These are phyloP conservation scores for Hemileia vastatrix DNA, from an alignment of 1,284 basidiomycete genomes.

Conservation along the genomic window DNA sequence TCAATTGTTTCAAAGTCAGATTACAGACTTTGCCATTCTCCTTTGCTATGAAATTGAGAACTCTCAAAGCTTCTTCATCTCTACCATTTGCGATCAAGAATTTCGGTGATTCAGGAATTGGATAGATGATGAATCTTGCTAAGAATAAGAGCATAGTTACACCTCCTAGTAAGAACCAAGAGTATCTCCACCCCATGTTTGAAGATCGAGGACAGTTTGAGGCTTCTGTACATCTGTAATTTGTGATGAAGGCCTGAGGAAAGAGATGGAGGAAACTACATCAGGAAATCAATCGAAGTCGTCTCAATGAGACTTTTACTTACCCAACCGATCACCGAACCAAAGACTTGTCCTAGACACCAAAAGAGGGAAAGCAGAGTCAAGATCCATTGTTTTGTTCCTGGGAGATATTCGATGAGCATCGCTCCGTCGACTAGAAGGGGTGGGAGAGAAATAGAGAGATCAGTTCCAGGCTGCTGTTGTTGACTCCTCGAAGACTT, in stretches of 20 bases:
- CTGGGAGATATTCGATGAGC: no score
- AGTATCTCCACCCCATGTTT: slow-evolving; percentile 59
- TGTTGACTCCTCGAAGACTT: no score
- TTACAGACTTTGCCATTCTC: slow-evolving; percentile 55
- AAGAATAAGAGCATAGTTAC: slow-evolving; percentile 48
- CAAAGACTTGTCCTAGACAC: slow-evolving; percentile 54
- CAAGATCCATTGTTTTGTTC: slow-evolving; percentile 51
- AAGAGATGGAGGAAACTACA: slow-evolving; percentile 50
- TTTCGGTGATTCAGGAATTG: slow-evolving; percentile 59
- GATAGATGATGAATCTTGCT: slow-evolving; percentile 62
- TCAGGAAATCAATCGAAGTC: slow-evolving; percentile 7
- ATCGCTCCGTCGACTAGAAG: no score
- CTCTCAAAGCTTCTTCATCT: slow-evolving; percentile 54
- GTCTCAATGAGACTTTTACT: slow-evolving; percentile 13
- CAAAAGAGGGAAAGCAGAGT: slow-evolving; percentile 60
- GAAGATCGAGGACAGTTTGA: slow-evolving; percentile 47
- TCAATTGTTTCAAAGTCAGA: slow-evolving; percentile 46
- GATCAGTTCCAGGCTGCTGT: no score
- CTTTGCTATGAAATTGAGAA: slow-evolving; percentile 58
- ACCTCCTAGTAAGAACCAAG: slow-evolving; percentile 48
- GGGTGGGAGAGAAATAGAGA: no score
- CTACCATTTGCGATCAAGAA: slow-evolving; percentile 53
- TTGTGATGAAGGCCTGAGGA: slow-evolving; percentile 51
- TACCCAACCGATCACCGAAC: slow-evolving; percentile 37
- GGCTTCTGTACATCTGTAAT: slow-evolving; percentile 44